Evolutionary conservation across 805 yeast genomes (phyloP).

Genomic region (Yarrowia phangngaensis): DNA sequence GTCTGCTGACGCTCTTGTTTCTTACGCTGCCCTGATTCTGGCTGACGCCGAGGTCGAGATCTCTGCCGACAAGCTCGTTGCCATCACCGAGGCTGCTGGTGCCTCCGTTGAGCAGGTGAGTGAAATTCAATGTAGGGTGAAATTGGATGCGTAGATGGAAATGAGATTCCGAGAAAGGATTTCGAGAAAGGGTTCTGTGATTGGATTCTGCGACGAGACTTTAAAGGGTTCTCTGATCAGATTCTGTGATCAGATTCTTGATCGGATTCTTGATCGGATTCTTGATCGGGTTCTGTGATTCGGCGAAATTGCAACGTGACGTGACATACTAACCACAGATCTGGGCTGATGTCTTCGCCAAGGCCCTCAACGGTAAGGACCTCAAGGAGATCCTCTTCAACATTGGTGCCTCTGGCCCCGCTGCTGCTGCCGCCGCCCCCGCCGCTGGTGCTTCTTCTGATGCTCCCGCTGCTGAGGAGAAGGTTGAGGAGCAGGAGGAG

Average conservation of each 20-base stretch:
- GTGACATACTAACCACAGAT: slow-evolving; percentile 38
- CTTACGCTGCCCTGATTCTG: slow-evolving; percentile 84
- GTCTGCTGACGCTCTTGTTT: slow-evolving; percentile 28
- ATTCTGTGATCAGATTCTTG: too few relatives aligned
- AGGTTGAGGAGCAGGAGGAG: slow-evolving; percentile 54
- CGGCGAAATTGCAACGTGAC: too few relatives aligned
- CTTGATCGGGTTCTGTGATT: too few relatives aligned
- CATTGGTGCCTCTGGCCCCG: slow-evolving; percentile 58
- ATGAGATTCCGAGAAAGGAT: too few relatives aligned
- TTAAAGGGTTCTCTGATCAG: too few relatives aligned
- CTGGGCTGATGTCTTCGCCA: slow-evolving; percentile 86
- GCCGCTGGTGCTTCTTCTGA: slow-evolving; percentile 64
- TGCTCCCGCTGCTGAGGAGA: slow-evolving; percentile 53
- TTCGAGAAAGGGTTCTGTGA: too few relatives aligned
- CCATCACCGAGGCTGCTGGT: slow-evolving; percentile 79
- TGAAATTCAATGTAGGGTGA: too few relatives aligned
- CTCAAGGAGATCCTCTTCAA: slow-evolving; percentile 72
- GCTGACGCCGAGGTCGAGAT: slow-evolving; percentile 96
- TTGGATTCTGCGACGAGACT: too few relatives aligned
- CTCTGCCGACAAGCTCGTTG: slow-evolving; percentile 76
- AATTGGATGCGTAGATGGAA: too few relatives aligned
- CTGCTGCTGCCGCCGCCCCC: slow-evolving; percentile 57
- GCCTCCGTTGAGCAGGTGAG: slow-evolving; percentile 40
- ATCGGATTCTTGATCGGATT: too few relatives aligned
- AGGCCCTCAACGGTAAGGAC: slow-evolving; percentile 82